Conservation (phyloP, 1,284 basidiomycete genomes). For the Cutaneotrichosporon sp. region DNA sequence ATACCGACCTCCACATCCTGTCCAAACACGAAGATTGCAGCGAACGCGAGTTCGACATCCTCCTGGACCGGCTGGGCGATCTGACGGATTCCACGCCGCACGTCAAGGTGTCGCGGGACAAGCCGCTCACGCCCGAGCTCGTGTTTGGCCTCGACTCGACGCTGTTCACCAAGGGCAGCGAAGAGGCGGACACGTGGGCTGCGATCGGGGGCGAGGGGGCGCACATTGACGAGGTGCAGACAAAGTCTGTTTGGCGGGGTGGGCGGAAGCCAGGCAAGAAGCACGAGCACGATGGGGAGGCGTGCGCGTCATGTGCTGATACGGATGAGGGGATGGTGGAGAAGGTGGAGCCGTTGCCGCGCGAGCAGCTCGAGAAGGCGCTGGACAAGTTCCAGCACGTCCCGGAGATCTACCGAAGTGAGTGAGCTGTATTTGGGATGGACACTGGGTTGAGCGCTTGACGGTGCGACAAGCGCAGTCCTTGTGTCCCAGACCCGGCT, state of each 20-base stretch:
- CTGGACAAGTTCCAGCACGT: conserved; percentile 54
- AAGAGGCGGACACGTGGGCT: conserved; percentile 36
- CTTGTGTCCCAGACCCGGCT: not conserved
- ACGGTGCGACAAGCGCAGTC: no score
- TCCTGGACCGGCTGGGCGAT: conserved; percentile 79
- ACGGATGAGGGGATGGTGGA: conserved; percentile 5
- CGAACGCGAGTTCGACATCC: conserved; percentile 68
- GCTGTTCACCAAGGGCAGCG: conserved; percentile 55
- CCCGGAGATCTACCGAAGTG: conserved; percentile 48
- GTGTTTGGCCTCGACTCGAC: conserved; percentile 79
- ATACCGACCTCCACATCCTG: conserved; percentile 81
- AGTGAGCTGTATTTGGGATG: no score
- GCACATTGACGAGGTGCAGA: conserved; percentile 79
- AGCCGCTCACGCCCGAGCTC: conserved; percentile 57
- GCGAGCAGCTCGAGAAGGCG: conserved; percentile 43
- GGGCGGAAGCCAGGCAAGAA: conserved; percentile 26
- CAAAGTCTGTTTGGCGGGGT: conserved; percentile 59
- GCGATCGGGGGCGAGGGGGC: conserved; percentile 22
- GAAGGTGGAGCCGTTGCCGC: conserved; percentile 29
- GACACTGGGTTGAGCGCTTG: no score
- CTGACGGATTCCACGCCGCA: conserved; percentile 84
- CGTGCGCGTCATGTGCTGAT: conserved; percentile 4
- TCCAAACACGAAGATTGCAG: conserved; percentile 79
- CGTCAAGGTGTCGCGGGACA: conserved; percentile 55
- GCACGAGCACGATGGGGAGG: conserved; percentile 32